Conservation (phyloP, 2,329 filamentous ascomycete genomes). For the Hypocrella siamensis region DNA sequence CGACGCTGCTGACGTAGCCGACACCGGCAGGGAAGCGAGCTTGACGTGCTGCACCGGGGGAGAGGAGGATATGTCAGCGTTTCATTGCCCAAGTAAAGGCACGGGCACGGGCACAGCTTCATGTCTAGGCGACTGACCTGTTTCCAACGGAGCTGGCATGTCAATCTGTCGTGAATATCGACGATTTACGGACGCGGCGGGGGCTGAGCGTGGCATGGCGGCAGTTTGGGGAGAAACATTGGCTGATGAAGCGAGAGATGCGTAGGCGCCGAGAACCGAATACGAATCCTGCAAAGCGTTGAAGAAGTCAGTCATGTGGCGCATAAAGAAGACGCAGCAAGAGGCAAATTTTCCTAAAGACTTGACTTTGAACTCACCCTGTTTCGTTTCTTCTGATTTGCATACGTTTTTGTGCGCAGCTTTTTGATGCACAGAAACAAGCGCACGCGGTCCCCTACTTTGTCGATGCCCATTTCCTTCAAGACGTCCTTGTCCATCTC, state of each 20-base stretch:
- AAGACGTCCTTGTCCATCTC: constrained; percentile 95
- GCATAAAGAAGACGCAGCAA: not conserved
- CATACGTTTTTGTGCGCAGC: constrained; percentile 58
- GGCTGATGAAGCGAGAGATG: constrained; percentile 18
- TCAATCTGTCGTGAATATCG: constrained; percentile 50
- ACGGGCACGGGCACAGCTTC: not conserved
- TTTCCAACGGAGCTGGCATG: constrained; percentile 23
- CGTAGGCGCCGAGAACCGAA: constrained; percentile 55
- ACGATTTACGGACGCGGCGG: constrained; percentile 28
- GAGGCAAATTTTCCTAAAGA: not conserved
- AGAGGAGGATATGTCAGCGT: constrained; percentile 11
- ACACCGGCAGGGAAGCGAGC: constrained; percentile 42
- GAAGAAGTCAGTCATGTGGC: constrained; percentile 1
- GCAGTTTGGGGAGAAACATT: constrained; percentile 36
- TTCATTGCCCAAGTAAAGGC: not conserved
- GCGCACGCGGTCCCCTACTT: constrained; percentile 88
- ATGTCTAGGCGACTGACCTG: constrained; percentile 30
- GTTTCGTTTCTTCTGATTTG: constrained; percentile 70
- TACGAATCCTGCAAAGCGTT: constrained; percentile 54
- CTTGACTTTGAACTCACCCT: constrained; percentile 41
- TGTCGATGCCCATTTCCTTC: constrained; percentile 96
- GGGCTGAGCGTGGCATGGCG: constrained; percentile 34
- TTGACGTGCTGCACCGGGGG: constrained; percentile 27
- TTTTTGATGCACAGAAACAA: constrained; percentile 79
- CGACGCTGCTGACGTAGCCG: constrained; percentile 30